Evolutionary conservation across 805 yeast genomes (phyloP), one percentile per base, ranked within the genome.

Genomic region (Candida coquimbonensis): DNA sequence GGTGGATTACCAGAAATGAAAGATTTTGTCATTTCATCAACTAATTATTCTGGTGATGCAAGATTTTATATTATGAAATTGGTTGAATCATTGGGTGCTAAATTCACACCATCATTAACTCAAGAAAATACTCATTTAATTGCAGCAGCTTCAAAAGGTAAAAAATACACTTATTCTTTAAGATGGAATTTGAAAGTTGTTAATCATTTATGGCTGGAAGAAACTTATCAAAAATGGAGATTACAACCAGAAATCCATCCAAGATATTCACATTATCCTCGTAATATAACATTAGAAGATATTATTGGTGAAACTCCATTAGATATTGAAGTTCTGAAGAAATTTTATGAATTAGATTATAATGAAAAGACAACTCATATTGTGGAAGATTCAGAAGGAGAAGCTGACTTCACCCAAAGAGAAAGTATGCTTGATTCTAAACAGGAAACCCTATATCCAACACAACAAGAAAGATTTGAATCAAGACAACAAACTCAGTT

Each of bases 141-240:
- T 5, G 78, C 87, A 2, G 83, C 89, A 0, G 72, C 71, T 32
- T 73, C 84, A 0, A 60, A 59, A 14, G 97, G 99, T 2, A 77
- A 74, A 46, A 91, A 91, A 64, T 87, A 76, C 56, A 75, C 73
- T 11, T 87, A 89, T 16, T 95, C 93, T 0, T 59, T 68, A 33
- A 72, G 73, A 49, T 89, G 96, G 96, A 49, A 44, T 5, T 65
- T 87, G 21, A 71, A 72, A 29, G 69, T 83, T 2, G 81, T 87
- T 1, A 89, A 85, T 57, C 96, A 88, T 63, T 58, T 81, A 13
- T 91, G 99, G 99, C 64, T 91, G 13, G 98, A 91, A 57, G 90
- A 86, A 45, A 75, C 88, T 37, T 91, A 73, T 50, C 68, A 75
- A 0, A 63, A 72, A 39, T 85, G 93, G 90, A 66, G 64, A 42